Evolutionary conservation across 768 basidiomycete genomes (phyloP).

Genomic region (Lactifluus rugatus): DNA sequence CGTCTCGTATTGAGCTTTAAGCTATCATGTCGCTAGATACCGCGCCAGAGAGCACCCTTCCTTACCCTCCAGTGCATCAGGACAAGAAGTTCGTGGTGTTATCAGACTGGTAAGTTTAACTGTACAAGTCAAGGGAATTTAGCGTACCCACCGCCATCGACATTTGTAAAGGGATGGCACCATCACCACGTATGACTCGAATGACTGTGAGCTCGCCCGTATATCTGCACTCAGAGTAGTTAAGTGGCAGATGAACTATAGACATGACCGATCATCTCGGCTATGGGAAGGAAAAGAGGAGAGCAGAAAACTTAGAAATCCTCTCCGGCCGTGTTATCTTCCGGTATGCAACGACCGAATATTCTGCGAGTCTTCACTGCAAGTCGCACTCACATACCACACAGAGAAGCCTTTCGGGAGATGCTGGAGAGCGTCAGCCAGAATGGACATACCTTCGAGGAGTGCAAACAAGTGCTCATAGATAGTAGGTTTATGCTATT

Average conservation of each 20-base stretch:
- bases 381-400: background rate
- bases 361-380: background rate
- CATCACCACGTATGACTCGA: constrained; percentile 87
- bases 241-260: constrained; percentile 24
- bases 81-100: constrained; percentile 80
- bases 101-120: constrained; percentile 74
- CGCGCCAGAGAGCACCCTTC: constrained; percentile 56
- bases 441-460: constrained; percentile 71
- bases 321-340: constrained; percentile 61
- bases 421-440: constrained; percentile 75
- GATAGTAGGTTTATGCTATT: constrained; percentile 41
- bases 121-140: too few species aligned
- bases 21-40: constrained; percentile 11
- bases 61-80: constrained; percentile 69
- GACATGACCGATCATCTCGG: constrained; percentile 88
- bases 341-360: constrained; percentile 33
- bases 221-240: background rate
- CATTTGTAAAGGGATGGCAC: constrained; percentile 68
- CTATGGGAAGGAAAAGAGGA: constrained; percentile 64
- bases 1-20: too few species aligned
- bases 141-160: background rate
- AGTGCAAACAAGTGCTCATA: constrained; percentile 68
- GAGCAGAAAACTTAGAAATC: constrained; percentile 64
- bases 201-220: constrained; percentile 57
- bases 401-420: constrained; percentile 76